Evolutionary conservation across 768 basidiomycete species (phyloP).

Genomic region (Leccinum boreale): DNA sequence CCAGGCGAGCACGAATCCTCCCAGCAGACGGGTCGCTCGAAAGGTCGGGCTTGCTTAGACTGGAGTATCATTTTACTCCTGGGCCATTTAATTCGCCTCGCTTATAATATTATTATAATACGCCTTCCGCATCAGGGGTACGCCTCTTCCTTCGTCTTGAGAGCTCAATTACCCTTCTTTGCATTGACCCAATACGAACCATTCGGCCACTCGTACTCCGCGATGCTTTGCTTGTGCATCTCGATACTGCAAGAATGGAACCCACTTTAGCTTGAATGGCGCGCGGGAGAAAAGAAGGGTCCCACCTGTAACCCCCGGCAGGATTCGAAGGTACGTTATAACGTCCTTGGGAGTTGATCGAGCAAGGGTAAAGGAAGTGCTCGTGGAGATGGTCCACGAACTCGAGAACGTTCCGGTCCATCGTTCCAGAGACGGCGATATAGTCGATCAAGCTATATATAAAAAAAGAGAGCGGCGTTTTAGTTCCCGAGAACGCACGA

Average conservation of each 20-base stretch:
- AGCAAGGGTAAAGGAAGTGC: slow-evolving; percentile 85
- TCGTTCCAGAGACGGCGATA: slow-evolving; percentile 84
- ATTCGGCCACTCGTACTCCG: slow-evolving; percentile 80
- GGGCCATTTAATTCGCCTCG: neutral
- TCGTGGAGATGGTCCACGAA: slow-evolving; percentile 92
- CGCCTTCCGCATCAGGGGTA: neutral
- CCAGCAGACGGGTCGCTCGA: neutral
- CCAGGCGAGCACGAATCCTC: neutral
- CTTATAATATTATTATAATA: neutral
- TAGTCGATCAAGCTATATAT: slow-evolving; percentile 81
- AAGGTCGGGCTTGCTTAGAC: neutral
- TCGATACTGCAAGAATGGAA: slow-evolving; percentile 60
- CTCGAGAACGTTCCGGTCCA: slow-evolving; percentile 94
- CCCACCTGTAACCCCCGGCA: slow-evolving; percentile 63
- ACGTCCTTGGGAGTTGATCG: slow-evolving; percentile 79
- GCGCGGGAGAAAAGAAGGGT: neutral
- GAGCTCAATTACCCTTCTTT: slow-evolving; percentile 1
- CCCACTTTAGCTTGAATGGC: neutral
- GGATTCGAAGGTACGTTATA: slow-evolving; percentile 84
- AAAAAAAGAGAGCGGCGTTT: neutral
- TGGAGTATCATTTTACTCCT: neutral
- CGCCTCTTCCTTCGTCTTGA: neutral
- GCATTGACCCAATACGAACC: slow-evolving; percentile 41
- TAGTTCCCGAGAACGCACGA: neutral
- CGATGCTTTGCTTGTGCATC: slow-evolving; percentile 79